phyloP scores from a whole-genome alignment of 2,329 filamentous ascomycete species.

The Claviceps africana region DNA sequence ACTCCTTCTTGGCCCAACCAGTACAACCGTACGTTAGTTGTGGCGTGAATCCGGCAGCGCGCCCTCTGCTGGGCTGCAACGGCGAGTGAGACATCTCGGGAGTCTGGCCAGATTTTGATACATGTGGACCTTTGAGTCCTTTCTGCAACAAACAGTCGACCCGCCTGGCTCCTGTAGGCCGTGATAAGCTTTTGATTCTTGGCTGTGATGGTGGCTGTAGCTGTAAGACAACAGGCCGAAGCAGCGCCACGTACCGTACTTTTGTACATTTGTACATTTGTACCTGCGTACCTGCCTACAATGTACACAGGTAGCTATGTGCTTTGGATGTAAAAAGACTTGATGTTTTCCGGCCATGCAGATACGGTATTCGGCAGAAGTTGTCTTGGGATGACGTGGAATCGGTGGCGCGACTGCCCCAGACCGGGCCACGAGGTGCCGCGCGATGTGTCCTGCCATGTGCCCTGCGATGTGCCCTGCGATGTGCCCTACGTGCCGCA shows the following conservation, averaged over 20 bases:
- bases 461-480: too few relatives aligned
- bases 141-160: background rate
- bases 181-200: background rate
- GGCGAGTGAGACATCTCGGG: background rate
- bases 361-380: background rate
- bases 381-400: background rate
- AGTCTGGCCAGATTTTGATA: background rate
- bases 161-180: background rate
- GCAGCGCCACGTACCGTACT: background rate
- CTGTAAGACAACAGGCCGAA: background rate
- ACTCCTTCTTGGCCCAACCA: background rate
- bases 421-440: background rate
- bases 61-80: background rate
- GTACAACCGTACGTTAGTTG: too few relatives aligned
- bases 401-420: background rate
- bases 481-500: too few relatives aligned
- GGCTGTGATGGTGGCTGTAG: background rate
- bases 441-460: too few relatives aligned
- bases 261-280: too few relatives aligned
- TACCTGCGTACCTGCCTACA: too few relatives aligned
- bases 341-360: background rate
- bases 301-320: too few relatives aligned
- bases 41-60: too few relatives aligned
- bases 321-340: too few relatives aligned
- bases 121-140: background rate